Base-by-base conservation (phyloP, 192 early-diverging fungal species). In the Linnemannia zychae region DNA sequence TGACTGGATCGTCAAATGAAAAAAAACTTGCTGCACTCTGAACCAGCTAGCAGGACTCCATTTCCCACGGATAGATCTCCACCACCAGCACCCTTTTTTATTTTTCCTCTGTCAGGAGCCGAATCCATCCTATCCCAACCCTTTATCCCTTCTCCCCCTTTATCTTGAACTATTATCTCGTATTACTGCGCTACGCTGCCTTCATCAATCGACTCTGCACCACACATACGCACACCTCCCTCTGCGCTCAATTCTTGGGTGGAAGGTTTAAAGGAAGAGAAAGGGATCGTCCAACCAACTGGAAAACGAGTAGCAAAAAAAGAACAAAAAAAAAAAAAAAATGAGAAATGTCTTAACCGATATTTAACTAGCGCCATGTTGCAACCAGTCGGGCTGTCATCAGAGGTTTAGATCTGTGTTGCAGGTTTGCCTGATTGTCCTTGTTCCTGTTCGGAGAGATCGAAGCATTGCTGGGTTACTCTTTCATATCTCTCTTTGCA, bases 331-430 rank as follows among this genome's bases (percentile, higher is more conserved):
- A 57, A 67, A 38, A 40, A 68, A n/a, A 34, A 28, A 37, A 28
- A 77, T 24, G 69, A 76, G 50, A 77, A 69, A 69, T 77, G 76
- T 74, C 72, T 80, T 80, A 80, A 80, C 67, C 78, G n/a, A 50
- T 74, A 63, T 80, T 80, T 72, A 80, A 80, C n/a, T 17, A 73
- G 78, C 78, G 78, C 78, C 34, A 22, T 47, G 17, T 48, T 13
- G 28, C 71, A 48, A 24, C 60, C 78, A 80, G 57, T 73, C 74
- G 49, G 74, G 44, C n/a, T 48, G 65, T 65, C 46, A 31, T 76
- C 40, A 44, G 57, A 34, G 53, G 57, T 60, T 40, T 72, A 60
- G 28, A 18, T 67, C 60, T 79, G 49, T 18, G 53, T 28, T 60
- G 44, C 66, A 53, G 15, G 49, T 33, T 49, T 46, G 74, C 12